Base-by-base conservation (phyloP, 148 eudicot genomes). In the Fagopyrum tataricum region DNA sequence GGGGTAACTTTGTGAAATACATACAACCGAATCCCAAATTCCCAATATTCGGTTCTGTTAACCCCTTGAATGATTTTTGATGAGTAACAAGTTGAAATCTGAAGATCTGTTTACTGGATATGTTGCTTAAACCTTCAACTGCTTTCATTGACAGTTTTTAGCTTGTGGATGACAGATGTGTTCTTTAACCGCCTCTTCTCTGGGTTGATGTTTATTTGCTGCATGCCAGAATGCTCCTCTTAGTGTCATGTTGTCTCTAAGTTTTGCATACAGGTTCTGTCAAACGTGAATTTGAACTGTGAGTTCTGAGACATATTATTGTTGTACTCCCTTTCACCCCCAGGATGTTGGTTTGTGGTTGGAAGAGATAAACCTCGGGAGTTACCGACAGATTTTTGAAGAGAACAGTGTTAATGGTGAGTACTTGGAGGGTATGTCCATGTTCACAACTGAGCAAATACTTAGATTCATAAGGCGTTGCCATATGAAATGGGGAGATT, bases 401-500 rank as follows among this genome's bases (percentile, higher is more conserved):
- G 98, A 86, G 81, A 87, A 91, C 78, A 89, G 98, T 67, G 94
- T 93, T 18, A 93, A 93, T 76, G 98, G 98, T 59, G 98, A 93
- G 81, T 93, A 90, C 82, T 85, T 93, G 86, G 98, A 93, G 80
- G 95, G 98, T 47, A 91, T 93, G 98, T 93, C 98, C 43, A 89
- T 93, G 98, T 93, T 93, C 82, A 93, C 98, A 75, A 93, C 97
- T 0, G 96, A 93, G 73, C 97, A 93, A 83, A 93, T 93, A 77
- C 98, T 93, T 75, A 76, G 95, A 72, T 93, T 93, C 84, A 93
- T 93, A 61, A 87, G 98, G 77, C 87, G 91, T 59, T 91, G 98
- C 84, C 98, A 91, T 90, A 93, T 93, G 98, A 91, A 93, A 82
- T 93, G 98, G 98, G 98, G 98, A 23, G 98, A 93, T 74, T 93